Percentiles rank a stretch among this genome's conserved stretches.
Conservation (phyloP, 2,329 filamentous ascomycete genomes). For the Chaetomium globosum region DNA sequence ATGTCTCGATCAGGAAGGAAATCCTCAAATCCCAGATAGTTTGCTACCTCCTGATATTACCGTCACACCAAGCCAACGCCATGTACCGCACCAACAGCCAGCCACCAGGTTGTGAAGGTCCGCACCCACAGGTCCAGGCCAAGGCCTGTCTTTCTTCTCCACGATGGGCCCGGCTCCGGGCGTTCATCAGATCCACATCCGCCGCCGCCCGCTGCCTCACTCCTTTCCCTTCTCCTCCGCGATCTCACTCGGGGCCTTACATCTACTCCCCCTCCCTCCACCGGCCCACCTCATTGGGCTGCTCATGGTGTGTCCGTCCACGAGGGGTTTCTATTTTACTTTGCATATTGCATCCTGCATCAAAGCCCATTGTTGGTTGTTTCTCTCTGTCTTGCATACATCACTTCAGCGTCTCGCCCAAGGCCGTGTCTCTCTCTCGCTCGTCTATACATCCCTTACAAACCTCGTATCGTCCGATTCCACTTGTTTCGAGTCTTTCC, state of each 20-base stretch:
- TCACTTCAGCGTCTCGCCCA: constrained; percentile 12
- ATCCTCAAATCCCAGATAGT: constrained; percentile 15
- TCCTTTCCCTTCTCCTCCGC: constrained; percentile 9
- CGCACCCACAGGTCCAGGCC: constrained; percentile 15
- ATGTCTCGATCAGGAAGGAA: constrained; percentile 22
- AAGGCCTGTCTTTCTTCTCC: constrained; percentile 8
- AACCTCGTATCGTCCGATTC: constrained; percentile 16
- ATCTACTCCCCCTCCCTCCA: constrained; percentile 19
- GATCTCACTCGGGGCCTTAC: constrained; percentile 11
- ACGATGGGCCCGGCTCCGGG: constrained; percentile 15
- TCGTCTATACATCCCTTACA: constrained; percentile 2
- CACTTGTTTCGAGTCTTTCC: constrained; percentile 9
- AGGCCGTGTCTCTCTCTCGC: constrained; percentile 8
- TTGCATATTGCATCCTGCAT: constrained; percentile 7
- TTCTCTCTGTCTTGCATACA: constrained; percentile 19
- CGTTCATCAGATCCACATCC: constrained; percentile 1
- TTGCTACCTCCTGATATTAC: constrained; percentile 23
- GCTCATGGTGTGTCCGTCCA: constrained; percentile 20
- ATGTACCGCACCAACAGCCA: constrained; percentile 24
- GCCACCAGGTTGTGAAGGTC: constrained; percentile 18
- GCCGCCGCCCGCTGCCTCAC: neutral
- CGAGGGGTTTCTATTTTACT: constrained; percentile 13
- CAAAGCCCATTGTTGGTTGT: constrained; percentile 9
- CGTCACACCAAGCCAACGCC: neutral
- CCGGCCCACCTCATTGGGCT: constrained; percentile 10